Evolutionary conservation across 176 grass and related monocot genomes (phyloP).

Genomic region (Ensete glaucum): DNA sequence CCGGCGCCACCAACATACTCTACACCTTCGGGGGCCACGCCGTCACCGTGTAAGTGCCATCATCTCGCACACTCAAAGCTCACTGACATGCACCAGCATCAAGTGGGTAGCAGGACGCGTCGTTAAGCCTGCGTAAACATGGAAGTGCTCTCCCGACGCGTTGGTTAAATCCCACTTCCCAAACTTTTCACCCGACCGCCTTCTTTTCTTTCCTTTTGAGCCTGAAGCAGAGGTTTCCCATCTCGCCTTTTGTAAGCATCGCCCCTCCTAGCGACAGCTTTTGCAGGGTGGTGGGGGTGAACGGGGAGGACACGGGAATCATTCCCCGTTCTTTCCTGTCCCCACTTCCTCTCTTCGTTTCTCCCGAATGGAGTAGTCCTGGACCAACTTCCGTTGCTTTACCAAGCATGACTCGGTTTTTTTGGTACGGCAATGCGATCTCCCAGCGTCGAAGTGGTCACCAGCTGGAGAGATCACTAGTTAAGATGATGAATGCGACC

Average conservation of each 20-base stretch:
- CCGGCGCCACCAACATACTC: constrained; percentile 88
- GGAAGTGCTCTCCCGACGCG: too few relatives aligned
- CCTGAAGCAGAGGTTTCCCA: not conserved
- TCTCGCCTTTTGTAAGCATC: not conserved
- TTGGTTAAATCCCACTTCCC: too few relatives aligned
- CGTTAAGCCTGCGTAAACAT: too few relatives aligned
- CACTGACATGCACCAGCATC: too few relatives aligned
- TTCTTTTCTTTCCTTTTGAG: not conserved
- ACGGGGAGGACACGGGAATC: constrained; percentile 38
- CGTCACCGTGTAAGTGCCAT: constrained; percentile 68
- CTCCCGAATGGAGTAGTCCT: not conserved
- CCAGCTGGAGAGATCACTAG: too few relatives aligned
- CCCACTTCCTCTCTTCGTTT: not conserved
- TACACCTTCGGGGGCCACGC: constrained; percentile 91
- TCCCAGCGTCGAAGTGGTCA: too few relatives aligned
- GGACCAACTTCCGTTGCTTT: not conserved
- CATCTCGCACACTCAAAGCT: not conserved
- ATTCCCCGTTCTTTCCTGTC: constrained; percentile 10
- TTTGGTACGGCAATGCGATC: too few relatives aligned
- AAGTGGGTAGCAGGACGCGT: too few relatives aligned
- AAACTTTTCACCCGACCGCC: not conserved
- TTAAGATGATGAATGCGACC: too few relatives aligned
- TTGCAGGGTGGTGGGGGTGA: constrained; percentile 28
- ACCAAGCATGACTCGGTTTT: not conserved
- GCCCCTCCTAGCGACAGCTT: not conserved